These are phyloP conservation scores for Ganoderma sp. DNA, from an alignment of 1,284 basidiomycete genomes.

Conservation along the genomic window DNA sequence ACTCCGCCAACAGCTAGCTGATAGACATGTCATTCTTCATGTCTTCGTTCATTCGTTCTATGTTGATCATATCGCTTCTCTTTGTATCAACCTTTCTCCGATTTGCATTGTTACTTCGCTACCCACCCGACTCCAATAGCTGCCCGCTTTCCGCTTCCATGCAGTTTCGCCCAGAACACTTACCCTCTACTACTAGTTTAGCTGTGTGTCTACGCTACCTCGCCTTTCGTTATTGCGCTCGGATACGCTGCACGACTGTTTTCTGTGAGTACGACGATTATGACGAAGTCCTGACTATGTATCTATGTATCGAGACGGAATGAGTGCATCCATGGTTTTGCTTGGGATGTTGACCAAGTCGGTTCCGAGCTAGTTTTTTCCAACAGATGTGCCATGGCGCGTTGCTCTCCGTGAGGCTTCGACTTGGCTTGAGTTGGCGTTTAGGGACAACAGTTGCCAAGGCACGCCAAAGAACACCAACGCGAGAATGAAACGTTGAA, in stretches of 20 bases:
- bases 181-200: neutral
- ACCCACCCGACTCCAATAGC: neutral
- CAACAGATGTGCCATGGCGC: too few species aligned
- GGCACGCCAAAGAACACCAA: too few species aligned
- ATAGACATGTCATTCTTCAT: constrained; percentile 3
- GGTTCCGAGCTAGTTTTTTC: neutral
- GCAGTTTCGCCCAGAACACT: neutral
- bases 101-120: neutral
- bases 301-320: constrained; percentile 18
- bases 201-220: constrained; percentile 14
- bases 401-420: too few species aligned
- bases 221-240: neutral
- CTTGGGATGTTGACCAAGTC: neutral
- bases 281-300: constrained; percentile 15
- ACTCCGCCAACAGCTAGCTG: constrained; percentile 2
- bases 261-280: constrained; percentile 5
- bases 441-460: too few species aligned
- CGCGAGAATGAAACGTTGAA: too few species aligned
- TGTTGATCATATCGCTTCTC: constrained; percentile 7
- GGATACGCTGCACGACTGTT: constrained; percentile 9
- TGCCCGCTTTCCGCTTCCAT: constrained; percentile 5
- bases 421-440: too few species aligned
- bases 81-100: neutral
- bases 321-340: neutral
- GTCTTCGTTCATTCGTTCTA: neutral